Base-by-base conservation (phyloP, 1,284 basidiomycete genomes). In the Waitea zeae region DNA sequence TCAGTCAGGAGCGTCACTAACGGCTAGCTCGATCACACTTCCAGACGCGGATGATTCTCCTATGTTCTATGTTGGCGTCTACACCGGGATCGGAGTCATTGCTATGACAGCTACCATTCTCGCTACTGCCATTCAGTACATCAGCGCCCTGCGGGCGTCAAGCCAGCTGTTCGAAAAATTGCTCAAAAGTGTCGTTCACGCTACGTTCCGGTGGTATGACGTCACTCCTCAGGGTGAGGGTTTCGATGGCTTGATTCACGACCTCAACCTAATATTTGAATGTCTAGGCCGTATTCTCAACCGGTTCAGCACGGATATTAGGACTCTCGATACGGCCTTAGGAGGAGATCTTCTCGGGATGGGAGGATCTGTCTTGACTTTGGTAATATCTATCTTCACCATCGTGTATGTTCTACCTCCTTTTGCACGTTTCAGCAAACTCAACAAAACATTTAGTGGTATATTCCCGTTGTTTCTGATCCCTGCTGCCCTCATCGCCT, bases 391-490 rank as follows among this genome's bases (percentile, higher is more conserved):
- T 2, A 58, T 83, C 20, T 49, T 80, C 27, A 71, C 69, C 28
- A 63, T 76, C 19, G 58, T 64, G 69, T n/a, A n/a, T n/a, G n/a
- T n/a, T n/a, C n/a, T n/a, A n/a, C n/a, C n/a, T n/a, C n/a, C n/a
- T n/a, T n/a, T n/a, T n/a, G n/a, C n/a, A n/a, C n/a, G n/a, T n/a
- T n/a, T n/a, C n/a, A n/a, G n/a, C n/a, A n/a, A n/a, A n/a, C n/a
- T n/a, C n/a, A n/a, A n/a, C n/a, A n/a, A n/a, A n/a, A 71, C 69
- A 28, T 63, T 76, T n/a, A n/a, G n/a, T n/a, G 72, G 31, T 24
- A 61, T 84, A 15, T 75, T 86, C 45, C 82, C 82, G 0, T 54
- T 61, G 32, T 87, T 87, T 64, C 52, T 84, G 18, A 39, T 84
- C 29, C 79, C 81, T 0, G 82, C 82, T 0, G 48, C 59, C 2